Base-by-base conservation (phyloP, 1,139 yeast species). In the Zygoascus sp. region DNA sequence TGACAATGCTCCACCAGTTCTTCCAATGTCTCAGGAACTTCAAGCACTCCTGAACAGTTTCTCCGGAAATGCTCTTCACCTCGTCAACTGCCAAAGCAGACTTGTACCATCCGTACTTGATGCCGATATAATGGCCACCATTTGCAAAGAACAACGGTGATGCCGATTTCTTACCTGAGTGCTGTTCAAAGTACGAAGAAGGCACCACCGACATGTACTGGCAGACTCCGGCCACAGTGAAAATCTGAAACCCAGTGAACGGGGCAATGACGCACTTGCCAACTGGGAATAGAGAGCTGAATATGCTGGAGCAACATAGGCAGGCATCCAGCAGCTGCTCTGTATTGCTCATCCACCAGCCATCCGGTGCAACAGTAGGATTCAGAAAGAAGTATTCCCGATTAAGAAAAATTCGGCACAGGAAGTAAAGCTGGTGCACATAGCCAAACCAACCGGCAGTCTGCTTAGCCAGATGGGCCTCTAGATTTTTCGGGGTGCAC, bases 361-460 rank as follows among this genome's bases (percentile, higher is more conserved):
- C 45, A n/a, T 20, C 35, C 3, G 51, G 51, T 4, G 44, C 51
- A 5, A 42, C 30, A 8, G 44, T 40, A 10, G 50, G 51, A 9
- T 39, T 32, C 23, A 48, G 34, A 27, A 47, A 48, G 20, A 48
- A 32, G 32, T 48, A 48, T 39, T 48, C 51, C 10, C 51, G 40
- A 32, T 46, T 46, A 7, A 48, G 42, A 34, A 48, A 48, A 2
- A 48, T 44, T 21, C 50, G 39, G 25, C 47, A 42, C 22, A 44
- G 34, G 28, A 42, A 48, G 27, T 38, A 38, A 20, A 48, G 15
- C 16, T 44, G 35, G 28, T 48, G 45, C 39, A 48, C 13, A 27
- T 48, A 48, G 15, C 48, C 50, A 32, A 35, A 48, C 17, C 50
- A 23, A 13, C 51, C 51, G 13, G 47, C 50, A 4, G 50, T 48